Evolutionary conservation across 768 basidiomycete species (phyloP).

Genomic region (Boletus pseudo-olivaceus): DNA sequence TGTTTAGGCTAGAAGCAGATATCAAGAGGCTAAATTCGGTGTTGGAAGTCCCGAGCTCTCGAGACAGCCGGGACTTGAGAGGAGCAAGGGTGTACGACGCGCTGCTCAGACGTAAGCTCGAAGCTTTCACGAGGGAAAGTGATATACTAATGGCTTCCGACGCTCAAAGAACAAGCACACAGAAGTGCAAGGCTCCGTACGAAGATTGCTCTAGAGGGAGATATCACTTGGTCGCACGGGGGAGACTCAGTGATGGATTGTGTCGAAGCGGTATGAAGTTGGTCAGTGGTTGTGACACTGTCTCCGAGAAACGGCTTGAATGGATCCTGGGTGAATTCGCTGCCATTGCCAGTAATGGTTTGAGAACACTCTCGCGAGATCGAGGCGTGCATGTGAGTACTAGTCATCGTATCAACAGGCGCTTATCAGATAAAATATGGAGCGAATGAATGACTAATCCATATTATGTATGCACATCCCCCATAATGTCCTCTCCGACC

Average conservation of each 20-base stretch:
- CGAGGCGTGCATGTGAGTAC: neutral
- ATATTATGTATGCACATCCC: conserved; percentile 2
- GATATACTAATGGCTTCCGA: conserved; percentile 75
- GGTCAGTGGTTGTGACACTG: neutral
- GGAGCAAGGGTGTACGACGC: conserved; percentile 75
- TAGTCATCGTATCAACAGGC: neutral
- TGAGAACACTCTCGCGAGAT: neutral
- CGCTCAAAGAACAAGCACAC: conserved; percentile 69
- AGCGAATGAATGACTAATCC: conserved; percentile 16
- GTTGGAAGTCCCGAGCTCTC: conserved; percentile 72
- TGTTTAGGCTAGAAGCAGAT: conserved; percentile 73
- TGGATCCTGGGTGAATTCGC: neutral
- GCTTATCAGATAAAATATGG: conserved; percentile 27
- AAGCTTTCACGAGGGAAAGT: neutral
- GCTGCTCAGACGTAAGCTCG: conserved; percentile 33
- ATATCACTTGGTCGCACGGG: conserved; percentile 9
- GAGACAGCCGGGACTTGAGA: conserved; percentile 63
- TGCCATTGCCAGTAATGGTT: neutral
- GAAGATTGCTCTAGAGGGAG: conserved; percentile 39
- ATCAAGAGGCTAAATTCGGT: conserved; percentile 76
- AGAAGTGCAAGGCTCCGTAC: conserved; percentile 60
- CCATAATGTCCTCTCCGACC: neutral
- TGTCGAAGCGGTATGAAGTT: neutral
- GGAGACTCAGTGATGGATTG: neutral
- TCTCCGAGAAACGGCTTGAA: neutral